phyloP scores from a whole-genome alignment of 2,329 filamentous ascomycete species.

The Fusarium sp. region DNA sequence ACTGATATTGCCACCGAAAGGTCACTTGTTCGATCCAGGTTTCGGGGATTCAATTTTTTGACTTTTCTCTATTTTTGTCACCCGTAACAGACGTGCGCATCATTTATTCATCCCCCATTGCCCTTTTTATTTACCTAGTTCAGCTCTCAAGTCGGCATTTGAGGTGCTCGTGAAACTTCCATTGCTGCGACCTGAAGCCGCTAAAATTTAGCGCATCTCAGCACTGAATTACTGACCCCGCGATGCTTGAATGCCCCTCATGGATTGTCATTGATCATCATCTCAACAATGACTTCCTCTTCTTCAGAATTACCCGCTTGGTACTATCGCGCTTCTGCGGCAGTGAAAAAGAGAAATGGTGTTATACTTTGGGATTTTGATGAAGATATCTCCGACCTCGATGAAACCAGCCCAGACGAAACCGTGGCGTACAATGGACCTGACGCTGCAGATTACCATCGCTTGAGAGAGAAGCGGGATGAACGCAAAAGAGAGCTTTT shows the following conservation, averaged over 20 bases:
- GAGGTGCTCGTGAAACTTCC: accelerated
- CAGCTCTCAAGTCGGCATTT: accelerated
- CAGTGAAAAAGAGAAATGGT: accelerated
- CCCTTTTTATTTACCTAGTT: background rate
- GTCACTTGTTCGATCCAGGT: conserved; percentile 42
- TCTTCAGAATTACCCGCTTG: background rate
- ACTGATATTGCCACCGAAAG: conserved; percentile 34
- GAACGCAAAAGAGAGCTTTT: background rate
- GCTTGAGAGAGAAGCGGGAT: background rate
- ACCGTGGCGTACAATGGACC: background rate
- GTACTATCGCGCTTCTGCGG: background rate
- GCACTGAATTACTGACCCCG: background rate
- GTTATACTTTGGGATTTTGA: background rate
- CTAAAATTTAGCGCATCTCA: background rate
- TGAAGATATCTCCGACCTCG: conserved; percentile 5
- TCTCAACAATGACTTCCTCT: background rate
- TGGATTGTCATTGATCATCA: background rate
- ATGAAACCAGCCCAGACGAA: background rate
- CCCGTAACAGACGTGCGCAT: background rate
- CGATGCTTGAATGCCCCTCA: background rate
- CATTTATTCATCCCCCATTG: background rate
- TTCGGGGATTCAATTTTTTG: conserved; percentile 28
- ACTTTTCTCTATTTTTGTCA: background rate
- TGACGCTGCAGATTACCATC: background rate
- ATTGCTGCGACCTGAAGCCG: accelerated